Conservation (phyloP, 441 rosid genomes). For the Isatis lusitanica region DNA sequence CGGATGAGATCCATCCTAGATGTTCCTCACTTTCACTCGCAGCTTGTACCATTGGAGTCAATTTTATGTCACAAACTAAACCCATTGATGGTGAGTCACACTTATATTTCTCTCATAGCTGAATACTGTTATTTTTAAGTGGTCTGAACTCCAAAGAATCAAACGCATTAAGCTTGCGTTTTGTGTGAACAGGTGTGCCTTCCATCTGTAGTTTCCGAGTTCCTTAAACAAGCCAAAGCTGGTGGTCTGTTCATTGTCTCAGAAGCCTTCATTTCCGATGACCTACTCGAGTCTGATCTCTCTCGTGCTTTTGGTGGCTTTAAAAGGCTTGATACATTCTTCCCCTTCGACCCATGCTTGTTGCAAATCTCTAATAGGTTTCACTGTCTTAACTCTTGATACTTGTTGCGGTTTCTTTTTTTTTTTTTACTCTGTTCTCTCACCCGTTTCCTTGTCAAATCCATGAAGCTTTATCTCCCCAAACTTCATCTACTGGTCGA, state of each 20-base stretch:
- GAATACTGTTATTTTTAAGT: background rate
- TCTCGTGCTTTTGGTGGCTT: constrained; percentile 75
- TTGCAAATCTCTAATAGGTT: constrained; percentile 76
- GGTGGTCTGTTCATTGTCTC: constrained; percentile 57
- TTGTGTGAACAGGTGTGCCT: constrained; percentile 4
- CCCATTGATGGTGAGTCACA: too few relatives aligned
- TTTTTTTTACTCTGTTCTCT: background rate
- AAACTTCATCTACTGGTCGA: constrained; percentile 62
- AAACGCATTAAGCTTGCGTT: background rate
- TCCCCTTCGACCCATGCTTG: constrained; percentile 89
- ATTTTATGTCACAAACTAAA: too few relatives aligned
- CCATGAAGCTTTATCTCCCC: constrained; percentile 52
- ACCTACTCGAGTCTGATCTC: constrained; percentile 56
- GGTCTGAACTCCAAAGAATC: background rate
- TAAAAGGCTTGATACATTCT: constrained; percentile 86
- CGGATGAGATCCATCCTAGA: too few relatives aligned
- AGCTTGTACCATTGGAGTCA: too few relatives aligned
- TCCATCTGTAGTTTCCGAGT: constrained; percentile 67
- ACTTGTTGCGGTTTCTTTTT: background rate
- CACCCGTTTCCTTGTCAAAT: background rate
- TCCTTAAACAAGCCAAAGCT: constrained; percentile 82
- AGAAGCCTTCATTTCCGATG: constrained; percentile 48
- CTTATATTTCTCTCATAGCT: too few relatives aligned
- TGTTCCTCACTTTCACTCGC: too few relatives aligned
- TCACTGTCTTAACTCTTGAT: background rate